Evolutionary conservation across 116 monocot genomes (phyloP), one percentile per base, ranked within the genome.

Genomic region (Posidonia oceanica): DNA sequence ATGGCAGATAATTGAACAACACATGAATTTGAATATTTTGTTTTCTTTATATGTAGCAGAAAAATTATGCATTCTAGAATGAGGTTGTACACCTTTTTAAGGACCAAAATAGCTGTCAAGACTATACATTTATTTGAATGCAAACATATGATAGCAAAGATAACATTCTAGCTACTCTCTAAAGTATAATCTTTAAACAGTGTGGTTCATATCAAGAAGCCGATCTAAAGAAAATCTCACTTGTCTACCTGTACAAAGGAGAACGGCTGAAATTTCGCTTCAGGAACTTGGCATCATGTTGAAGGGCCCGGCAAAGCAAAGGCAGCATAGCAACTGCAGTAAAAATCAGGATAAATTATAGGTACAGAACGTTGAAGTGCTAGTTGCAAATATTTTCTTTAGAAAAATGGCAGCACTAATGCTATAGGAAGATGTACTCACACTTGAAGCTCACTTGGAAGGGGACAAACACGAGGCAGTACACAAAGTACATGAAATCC

Each of bases 261-360:
- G 91, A 83, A 75, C 63, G 71, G 38, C 74, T 70, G 73, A 91
- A 91, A 75, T 91, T 91, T 58, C 78, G 73, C 67, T 89, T 89
- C 53, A 91, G 72, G 69, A 85, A 91, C 70, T 82, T 91, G 15
- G 91, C 85, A 64, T 83, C 84, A 75, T 80, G 72, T 60, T 89
- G 85, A 69, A 88, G 75, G 42, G 85, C 76, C 80, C 96, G 83
- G 73, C 89, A 91, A 70, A 87, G 66, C 14, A 91, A 87, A 75
- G 96, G 91, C 74, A 91, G 78, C 75, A 96, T 75, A 67, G 89
- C 86, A 81, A 96, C 96, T 96, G 81, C 52, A 52, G 51, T 79
- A 16, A 60, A 70, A 63, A 77, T 39, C 20, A 58, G 42, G 23
- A 80, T 39, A 2, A 81, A 40, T 63, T 17, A 29, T 15, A 41